Conservation (phyloP, 805 yeast species). For the Yarrowia alimentaria region DNA sequence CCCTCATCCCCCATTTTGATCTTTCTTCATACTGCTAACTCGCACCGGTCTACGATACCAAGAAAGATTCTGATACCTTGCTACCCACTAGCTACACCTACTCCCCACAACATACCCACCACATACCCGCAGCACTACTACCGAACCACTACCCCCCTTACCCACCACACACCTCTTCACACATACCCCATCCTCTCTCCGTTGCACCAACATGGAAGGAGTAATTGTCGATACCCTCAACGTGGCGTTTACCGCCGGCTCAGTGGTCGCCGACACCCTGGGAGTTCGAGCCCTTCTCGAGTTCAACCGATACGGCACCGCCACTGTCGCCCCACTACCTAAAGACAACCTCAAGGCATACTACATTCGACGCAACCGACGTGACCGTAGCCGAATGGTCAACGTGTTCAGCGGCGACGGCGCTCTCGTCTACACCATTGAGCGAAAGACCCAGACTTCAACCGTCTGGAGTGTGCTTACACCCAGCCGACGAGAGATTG, state of each 20-base stretch:
- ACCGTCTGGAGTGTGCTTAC: conserved; percentile 55
- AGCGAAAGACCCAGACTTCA: conserved; percentile 48
- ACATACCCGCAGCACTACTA: no score
- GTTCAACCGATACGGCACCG: conserved; percentile 22
- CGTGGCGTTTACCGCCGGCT: conserved; percentile 24
- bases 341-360: conserved; percentile 40
- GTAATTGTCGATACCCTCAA: conserved; percentile 22
- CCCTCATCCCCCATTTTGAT: no score
- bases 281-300: conserved; percentile 26
- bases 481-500: conserved; percentile 50
- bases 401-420: conserved; percentile 52
- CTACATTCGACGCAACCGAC: conserved; percentile 52
- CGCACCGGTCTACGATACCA: no score
- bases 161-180: background rate
- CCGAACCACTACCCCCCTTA: no score
- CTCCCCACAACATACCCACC: no score
- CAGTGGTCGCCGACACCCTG: conserved; percentile 19
- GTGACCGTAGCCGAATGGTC: conserved; percentile 46
- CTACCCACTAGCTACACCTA: no score
- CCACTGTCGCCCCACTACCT: conserved; percentile 15
- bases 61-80: no score
- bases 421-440: conserved; percentile 50
- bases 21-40: no score
- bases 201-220: conserved; percentile 24
- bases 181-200: background rate